Evolutionary conservation across 345 rosid species (phyloP).

Genomic region (Lagerstroemia speciosa): DNA sequence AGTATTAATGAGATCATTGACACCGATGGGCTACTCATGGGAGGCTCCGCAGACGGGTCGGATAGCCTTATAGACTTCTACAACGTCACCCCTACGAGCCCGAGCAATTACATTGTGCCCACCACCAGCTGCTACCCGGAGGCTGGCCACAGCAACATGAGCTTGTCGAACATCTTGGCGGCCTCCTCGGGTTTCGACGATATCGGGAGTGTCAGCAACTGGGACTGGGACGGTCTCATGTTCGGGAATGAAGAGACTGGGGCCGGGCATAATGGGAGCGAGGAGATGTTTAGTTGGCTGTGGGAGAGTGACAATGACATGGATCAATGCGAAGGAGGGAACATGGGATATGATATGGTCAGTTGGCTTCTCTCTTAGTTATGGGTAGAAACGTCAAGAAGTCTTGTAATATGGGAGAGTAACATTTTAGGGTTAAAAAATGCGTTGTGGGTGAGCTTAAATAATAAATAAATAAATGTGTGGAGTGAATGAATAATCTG

Average conservation of each 20-base stretch:
- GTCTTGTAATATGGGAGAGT: too few species aligned
- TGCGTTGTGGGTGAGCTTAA: too few species aligned
- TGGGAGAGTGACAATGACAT: background rate
- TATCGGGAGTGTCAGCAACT: background rate
- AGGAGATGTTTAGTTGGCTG: background rate
- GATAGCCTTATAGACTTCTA: background rate
- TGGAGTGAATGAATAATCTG: too few species aligned
- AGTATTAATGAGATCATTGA: slow-evolving; percentile 8
- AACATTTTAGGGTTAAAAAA: too few species aligned
- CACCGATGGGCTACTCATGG: background rate
- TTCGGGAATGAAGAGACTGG: background rate
- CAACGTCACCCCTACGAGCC: background rate
- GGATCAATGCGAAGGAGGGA: background rate
- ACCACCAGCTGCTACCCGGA: background rate
- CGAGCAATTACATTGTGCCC: background rate
- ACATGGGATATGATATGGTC: background rate
- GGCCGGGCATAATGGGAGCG: too few species aligned
- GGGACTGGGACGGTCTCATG: background rate
- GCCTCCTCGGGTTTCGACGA: background rate
- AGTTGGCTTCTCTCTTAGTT: background rate
- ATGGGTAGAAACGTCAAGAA: too few species aligned
- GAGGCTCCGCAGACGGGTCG: too few species aligned
- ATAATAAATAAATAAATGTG: too few species aligned
- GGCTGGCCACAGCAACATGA: background rate
- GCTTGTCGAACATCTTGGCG: background rate